A percentile compares a stretch with the other conserved stretches of the same genome.
Evolutionary conservation across 2,329 filamentous ascomycete genomes (phyloP).

Genomic region (Drechmeria coniospora): DNA sequence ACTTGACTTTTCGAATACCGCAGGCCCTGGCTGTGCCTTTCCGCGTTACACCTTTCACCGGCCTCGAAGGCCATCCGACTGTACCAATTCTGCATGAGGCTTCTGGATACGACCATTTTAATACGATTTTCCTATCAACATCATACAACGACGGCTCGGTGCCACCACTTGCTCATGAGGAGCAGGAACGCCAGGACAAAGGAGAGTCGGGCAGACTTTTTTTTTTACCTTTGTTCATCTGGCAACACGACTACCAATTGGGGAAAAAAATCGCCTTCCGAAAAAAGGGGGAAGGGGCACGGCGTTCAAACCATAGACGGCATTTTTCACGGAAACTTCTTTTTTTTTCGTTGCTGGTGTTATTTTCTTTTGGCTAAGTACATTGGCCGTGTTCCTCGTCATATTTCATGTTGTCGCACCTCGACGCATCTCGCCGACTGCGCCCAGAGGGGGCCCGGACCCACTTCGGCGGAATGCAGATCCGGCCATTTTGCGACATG

Average conservation of each 20-base stretch:
- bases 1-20: neutral
- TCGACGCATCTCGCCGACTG: conserved; percentile 3
- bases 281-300: conserved; percentile 8
- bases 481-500: conserved; percentile 12
- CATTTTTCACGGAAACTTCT: conserved; percentile 8
- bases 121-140: conserved; percentile 15
- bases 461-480: conserved; percentile 14
- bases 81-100: conserved; percentile 12
- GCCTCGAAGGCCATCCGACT: conserved; percentile 7
- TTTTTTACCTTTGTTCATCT: conserved; percentile 1
- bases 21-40: neutral
- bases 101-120: conserved; percentile 8
- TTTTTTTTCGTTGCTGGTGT: conserved; percentile 6
- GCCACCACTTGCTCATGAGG: conserved; percentile 23
- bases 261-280: conserved; percentile 4
- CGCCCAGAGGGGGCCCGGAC: conserved; percentile 1
- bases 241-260: conserved; percentile 2
- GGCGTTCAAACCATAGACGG: conserved; percentile 21
- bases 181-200: conserved; percentile 14
- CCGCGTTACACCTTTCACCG: neutral
- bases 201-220: conserved; percentile 6
- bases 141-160: conserved; percentile 19
- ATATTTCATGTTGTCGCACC: conserved; percentile 5
- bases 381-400: conserved; percentile 5
- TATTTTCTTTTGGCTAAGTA: conserved; percentile 2